Evolutionary conservation across 306 rosid genomes (phyloP).

Genomic region (Rosa multiflora): DNA sequence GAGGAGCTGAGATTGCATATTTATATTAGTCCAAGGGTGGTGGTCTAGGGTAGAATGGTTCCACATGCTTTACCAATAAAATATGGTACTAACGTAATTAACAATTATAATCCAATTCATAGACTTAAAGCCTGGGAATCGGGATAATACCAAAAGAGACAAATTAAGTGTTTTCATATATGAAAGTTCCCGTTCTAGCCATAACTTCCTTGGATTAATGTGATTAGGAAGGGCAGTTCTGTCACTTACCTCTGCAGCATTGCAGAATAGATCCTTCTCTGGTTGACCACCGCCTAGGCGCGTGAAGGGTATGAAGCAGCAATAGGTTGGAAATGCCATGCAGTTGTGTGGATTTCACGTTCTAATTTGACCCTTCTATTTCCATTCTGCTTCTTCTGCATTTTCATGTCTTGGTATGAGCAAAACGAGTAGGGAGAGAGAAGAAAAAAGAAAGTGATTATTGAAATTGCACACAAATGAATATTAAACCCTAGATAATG

Average conservation of each 20-base stretch:
- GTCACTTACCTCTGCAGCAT: conserved; percentile 27
- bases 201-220: background rate
- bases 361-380: conserved; percentile 51
- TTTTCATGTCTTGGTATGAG: conserved; percentile 7
- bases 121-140: conserved; percentile 16
- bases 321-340: conserved; percentile 58
- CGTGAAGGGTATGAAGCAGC: conserved; percentile 29
- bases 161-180: conserved; percentile 7
- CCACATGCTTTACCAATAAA: conserved; percentile 53
- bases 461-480: background rate
- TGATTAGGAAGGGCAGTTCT: conserved; percentile 19
- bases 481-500: conserved; percentile 12
- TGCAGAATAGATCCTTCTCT: conserved; percentile 2
- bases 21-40: conserved; percentile 46
- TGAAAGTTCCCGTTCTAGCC: conserved; percentile 32
- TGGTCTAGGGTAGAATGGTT: conserved; percentile 34
- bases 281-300: conserved; percentile 59
- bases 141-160: conserved; percentile 28
- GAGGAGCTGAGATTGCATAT: conserved; percentile 33
- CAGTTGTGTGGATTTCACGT: conserved; percentile 57
- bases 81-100: conserved; percentile 13
- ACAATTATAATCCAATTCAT: conserved; percentile 5
- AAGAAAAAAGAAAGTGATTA: conserved; percentile 15
- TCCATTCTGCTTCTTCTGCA: conserved; percentile 14
- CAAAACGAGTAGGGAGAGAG: conserved; percentile 2